Evolutionary conservation across 2,329 filamentous ascomycete genomes (phyloP), one percentile per base, ranked within the genome.

Genomic region (Xylariaceae sp.): DNA sequence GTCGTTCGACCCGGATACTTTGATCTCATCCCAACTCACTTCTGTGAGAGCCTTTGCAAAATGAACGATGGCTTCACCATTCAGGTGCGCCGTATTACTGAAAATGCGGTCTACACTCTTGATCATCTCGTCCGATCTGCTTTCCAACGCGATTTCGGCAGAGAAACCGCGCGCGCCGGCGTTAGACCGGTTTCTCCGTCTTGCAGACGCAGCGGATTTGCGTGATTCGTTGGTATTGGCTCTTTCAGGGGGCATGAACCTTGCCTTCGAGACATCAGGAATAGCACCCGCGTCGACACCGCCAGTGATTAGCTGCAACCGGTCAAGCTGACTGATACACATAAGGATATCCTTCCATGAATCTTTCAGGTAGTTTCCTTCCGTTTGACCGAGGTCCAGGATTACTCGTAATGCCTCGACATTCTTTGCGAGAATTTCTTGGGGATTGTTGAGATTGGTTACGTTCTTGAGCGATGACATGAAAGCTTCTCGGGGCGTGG

Each of bases 11-110:
- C 93, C 93, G 0, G 93, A 97, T 3, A 93, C 95, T 61, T 94
- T 91, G 58, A 98, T 98, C 64, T 98, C 93, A 59, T 97, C 91
- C 93, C 93, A 97, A 64, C 91, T 97, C 51, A 98, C 91, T 61
- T 96, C 89, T 7, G 88, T 95, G 44, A 98, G 68, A 0, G 93
- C 90, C 42, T 83, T 83, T 38, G 95, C 91, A 62, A 98, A 98
- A 62, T 95, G 85, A 1, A 97, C 87, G 56, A 98, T 98, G 3
- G 91, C 90, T 52, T 96, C 89, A 44, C 90, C 90, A 4, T 87
- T 90, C 2, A 98, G 75, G 54, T 94, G 90, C 8, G 90, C 91
- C 0, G 93, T 97, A 59, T 94, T 95, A 36, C 89, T 95, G 60
- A 98, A 98, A 55, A 98, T 97, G 30, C 89, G 80, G 64, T 98